Base-by-base conservation (phyloP, 257 asterid genomes). In the Prunella vulgaris region DNA sequence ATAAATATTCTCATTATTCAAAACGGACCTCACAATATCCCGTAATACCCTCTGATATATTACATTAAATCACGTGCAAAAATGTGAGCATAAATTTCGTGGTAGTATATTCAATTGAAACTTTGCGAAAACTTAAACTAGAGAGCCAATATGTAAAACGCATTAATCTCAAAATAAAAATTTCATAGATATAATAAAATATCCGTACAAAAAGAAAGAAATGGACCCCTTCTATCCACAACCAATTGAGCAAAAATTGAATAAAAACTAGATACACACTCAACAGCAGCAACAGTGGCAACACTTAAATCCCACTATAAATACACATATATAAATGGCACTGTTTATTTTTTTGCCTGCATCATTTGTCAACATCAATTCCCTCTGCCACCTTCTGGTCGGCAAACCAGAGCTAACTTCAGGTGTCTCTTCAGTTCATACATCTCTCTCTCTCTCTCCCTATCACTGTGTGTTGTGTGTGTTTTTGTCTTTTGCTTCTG, bases 351-450 rank as follows among this genome's bases (percentile, higher is more conserved):
- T 9, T 58, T 44, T 46, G 51, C 35, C 67, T 70, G 75, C 17
- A 69, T 78, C 84, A 77, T 71, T 82, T 80, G 87, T 79, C 84
- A 71, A 80, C 37, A 71, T 81, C 79, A 76, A 79, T 79, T 83
- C 80, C 66, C 78, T 77, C 81, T 79, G 88, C 87, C 79, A 79
- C 78, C 80, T 81, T 86, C 80, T 73, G 90, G 90, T 84, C 86
- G 86, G 86, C 86, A 82, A 77, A 74, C 75, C 76, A 77, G 79
- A 77, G 84, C 77, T 77, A 54, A 80, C 52, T 77, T 83, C 88
- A 84, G 84, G 84, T 82, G 82, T 75, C 79, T 71, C 79, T 72
- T 73, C 77, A 72, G 49, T 66, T 37, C 73, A 33, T 37, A 61
- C 49, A 66, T 8, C 56, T 33, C 71, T n/a, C 74, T 35, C 38